These are phyloP conservation scores for Pisolithus tinctorius DNA, from an alignment of 768 basidiomycete genomes.

Conservation along the genomic window DNA sequence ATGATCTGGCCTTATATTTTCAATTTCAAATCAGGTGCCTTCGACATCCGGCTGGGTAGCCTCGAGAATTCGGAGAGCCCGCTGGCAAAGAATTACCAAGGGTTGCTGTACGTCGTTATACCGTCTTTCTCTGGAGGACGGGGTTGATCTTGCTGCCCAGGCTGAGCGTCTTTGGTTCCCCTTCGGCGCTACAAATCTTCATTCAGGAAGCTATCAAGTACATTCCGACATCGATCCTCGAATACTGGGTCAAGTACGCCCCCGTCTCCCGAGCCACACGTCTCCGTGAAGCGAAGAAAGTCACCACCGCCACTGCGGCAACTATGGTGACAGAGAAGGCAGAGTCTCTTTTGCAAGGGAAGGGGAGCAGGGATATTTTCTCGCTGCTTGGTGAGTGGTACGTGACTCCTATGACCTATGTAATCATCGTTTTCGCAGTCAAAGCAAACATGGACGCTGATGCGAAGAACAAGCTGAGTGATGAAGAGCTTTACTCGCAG, in stretches of 20 bases:
- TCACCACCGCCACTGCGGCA: neutral
- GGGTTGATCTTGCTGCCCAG: neutral
- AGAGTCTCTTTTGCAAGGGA: constrained; percentile 2
- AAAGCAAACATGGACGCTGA: constrained; percentile 23
- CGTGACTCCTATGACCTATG: too few relatives aligned
- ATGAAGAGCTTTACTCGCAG: constrained; percentile 6
- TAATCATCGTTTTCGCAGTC: constrained; percentile 7
- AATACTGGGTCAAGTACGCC: constrained; percentile 26
- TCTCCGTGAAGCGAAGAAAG: neutral
- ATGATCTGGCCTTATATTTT: neutral
- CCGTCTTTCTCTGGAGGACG: neutral
- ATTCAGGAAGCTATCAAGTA: constrained; percentile 24
- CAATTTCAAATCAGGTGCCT: constrained; percentile 29
- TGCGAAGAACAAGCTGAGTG: constrained; percentile 18
- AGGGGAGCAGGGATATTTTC: constrained; percentile 6
- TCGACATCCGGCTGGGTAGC: constrained; percentile 26
- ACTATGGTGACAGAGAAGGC: constrained; percentile 10
- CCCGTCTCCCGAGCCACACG: constrained; percentile 11
- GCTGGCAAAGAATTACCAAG: constrained; percentile 3
- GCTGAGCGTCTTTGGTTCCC: constrained; percentile 5
- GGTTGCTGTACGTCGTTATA: neutral
- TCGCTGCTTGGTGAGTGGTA: constrained; percentile 33
- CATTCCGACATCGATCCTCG: constrained; percentile 27
- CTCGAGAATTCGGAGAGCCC: constrained; percentile 8
- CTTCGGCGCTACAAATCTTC: constrained; percentile 18